Evolutionary conservation across 257 asterid genomes (phyloP).

Genomic region (Catharanthus roseus): DNA sequence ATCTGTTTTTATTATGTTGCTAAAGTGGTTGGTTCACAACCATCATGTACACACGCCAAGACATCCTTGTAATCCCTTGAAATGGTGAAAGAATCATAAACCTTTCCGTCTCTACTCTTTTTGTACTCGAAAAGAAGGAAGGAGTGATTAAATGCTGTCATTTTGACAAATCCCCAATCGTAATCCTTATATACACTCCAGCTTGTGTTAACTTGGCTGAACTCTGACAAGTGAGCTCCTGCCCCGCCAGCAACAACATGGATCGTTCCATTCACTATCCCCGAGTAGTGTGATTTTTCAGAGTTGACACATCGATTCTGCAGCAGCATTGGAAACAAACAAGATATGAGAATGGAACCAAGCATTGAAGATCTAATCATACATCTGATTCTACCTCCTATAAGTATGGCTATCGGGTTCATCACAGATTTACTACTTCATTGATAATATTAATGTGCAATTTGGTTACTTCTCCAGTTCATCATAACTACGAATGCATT

Average conservation of each 20-base stretch:
- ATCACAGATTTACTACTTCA: not conserved
- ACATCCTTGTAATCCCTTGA: slow-evolving; percentile 74
- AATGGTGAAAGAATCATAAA: slow-evolving; percentile 68
- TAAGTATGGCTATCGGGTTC: not conserved
- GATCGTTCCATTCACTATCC: slow-evolving; percentile 61
- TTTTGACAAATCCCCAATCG: slow-evolving; percentile 67
- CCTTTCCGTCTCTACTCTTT: slow-evolving; percentile 69
- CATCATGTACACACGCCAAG: slow-evolving; percentile 64
- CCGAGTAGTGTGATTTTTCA: slow-evolving; percentile 38
- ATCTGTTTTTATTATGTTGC: slow-evolving; percentile 29
- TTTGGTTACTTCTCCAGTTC: not conserved
- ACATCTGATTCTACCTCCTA: no score
- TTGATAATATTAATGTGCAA: not conserved
- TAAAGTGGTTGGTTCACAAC: slow-evolving; percentile 54
- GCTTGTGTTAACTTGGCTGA: slow-evolving; percentile 36
- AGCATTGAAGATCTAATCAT: not conserved
- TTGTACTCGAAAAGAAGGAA: slow-evolving; percentile 67
- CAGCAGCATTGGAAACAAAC: slow-evolving; percentile 11
- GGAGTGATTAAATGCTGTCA: slow-evolving; percentile 63
- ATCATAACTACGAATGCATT: not conserved
- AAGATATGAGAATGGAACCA: not conserved
- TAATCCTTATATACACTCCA: slow-evolving; percentile 75
- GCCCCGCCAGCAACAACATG: slow-evolving; percentile 54
- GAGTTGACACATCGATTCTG: slow-evolving; percentile 47
- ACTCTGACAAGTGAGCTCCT: slow-evolving; percentile 59